Conservation (phyloP, 2,329 filamentous ascomycete genomes). For the Diaporthe destruens region DNA sequence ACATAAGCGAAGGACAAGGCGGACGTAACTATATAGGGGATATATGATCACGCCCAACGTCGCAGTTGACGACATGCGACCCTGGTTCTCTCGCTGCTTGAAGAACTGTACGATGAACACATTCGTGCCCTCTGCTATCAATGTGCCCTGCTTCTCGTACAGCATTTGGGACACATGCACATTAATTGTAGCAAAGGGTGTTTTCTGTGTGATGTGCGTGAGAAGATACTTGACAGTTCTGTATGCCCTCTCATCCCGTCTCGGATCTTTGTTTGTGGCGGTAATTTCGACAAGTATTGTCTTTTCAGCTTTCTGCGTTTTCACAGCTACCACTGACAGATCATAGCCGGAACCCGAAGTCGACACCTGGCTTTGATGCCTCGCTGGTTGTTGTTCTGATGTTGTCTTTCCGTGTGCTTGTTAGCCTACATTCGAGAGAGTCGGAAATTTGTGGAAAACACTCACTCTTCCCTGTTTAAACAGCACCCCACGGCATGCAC, state of each 20-base stretch:
- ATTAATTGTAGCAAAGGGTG: neutral
- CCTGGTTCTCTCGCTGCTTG: neutral
- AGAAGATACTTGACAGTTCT: neutral
- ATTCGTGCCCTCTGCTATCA: neutral
- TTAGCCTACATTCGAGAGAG: neutral
- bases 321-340: neutral
- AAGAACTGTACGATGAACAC: neutral
- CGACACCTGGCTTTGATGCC: neutral
- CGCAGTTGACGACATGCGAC: neutral
- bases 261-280: neutral
- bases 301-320: slow-evolving; percentile 1
- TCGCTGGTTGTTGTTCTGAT: neutral
- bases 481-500: neutral
- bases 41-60: no score
- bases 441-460: neutral
- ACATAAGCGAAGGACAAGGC: no score
- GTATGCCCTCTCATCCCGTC: neutral
- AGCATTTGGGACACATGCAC: no score
- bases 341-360: neutral
- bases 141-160: neutral
- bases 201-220: neutral
- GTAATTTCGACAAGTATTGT: neutral
- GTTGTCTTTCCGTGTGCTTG: neutral
- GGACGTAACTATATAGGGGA: no score
- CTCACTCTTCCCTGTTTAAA: neutral